phyloP scores from a whole-genome alignment of 169 alveolate species.

The Cryptosporidium sp. region DNA sequence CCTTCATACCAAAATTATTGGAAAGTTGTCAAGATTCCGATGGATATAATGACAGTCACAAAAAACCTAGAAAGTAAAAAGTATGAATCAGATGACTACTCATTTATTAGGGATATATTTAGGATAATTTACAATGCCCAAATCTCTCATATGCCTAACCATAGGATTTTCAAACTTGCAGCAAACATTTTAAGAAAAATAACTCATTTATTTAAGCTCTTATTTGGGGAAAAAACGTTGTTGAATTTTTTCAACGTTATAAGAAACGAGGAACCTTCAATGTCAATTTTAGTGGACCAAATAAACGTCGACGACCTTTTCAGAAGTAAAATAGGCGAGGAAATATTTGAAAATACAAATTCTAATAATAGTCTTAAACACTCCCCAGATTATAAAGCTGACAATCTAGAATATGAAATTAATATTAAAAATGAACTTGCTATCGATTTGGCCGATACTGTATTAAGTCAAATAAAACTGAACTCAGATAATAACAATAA shows the following conservation, averaged over 20 bases:
- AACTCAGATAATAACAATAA: not conserved
- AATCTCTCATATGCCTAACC: slow-evolving; percentile 74
- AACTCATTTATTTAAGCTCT: slow-evolving; percentile 9
- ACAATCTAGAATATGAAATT: not conserved
- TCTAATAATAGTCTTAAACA: not conserved
- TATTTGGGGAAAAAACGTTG: slow-evolving; percentile 30
- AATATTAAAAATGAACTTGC: not conserved
- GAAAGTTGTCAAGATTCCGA: slow-evolving; percentile 66
- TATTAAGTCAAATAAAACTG: not conserved
- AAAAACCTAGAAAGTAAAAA: slow-evolving; percentile 13
- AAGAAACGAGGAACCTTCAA: not conserved
- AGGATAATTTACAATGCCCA: slow-evolving; percentile 67
- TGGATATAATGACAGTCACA: slow-evolving; percentile 45
- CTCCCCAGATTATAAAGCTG: not conserved
- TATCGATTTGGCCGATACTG: not conserved
- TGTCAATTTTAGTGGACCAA: slow-evolving; percentile 12
- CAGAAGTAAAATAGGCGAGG: not conserved
- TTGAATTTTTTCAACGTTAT: not conserved
- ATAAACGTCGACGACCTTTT: not conserved
- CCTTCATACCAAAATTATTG: slow-evolving; percentile 71
- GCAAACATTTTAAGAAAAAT: slow-evolving; percentile 31
- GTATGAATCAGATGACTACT: slow-evolving; percentile 18
- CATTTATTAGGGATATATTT: slow-evolving; percentile 51
- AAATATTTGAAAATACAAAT: not conserved
- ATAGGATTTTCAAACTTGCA: slow-evolving; percentile 42